A percentile compares a stretch with the other conserved stretches of the same genome.
phyloP scores from a whole-genome alignment of 495 filamentous ascomycete genomes.

The Penicillium pulvis region DNA sequence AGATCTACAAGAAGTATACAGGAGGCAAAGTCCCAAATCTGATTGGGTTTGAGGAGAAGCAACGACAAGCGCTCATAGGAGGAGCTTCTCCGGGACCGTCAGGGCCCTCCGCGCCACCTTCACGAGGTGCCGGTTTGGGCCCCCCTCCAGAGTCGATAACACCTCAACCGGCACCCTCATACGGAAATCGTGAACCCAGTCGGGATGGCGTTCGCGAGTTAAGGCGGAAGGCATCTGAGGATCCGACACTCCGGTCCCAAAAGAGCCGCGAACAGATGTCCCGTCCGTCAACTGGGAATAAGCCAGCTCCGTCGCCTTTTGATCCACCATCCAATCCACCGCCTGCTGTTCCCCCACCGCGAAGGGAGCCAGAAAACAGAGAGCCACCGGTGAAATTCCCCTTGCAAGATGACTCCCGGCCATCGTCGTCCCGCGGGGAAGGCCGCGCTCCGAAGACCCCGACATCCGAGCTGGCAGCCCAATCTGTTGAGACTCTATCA shows the following conservation, averaged over 20 bases:
- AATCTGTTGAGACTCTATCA: conserved; percentile 20
- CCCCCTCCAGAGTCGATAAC: conserved; percentile 38
- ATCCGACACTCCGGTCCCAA: conserved; percentile 42
- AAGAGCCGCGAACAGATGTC: conserved; percentile 49
- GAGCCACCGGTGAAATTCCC: conserved; percentile 25
- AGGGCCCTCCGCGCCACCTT: conserved; percentile 33
- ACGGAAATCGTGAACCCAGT: conserved; percentile 34
- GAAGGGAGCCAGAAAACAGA: conserved; percentile 29
- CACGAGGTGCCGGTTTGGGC: conserved; percentile 31
- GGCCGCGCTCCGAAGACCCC: conserved; percentile 22
- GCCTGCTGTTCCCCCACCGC: conserved; percentile 24
- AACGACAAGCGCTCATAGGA: conserved; percentile 70
- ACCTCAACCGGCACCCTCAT: conserved; percentile 35
- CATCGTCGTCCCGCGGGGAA: conserved; percentile 35
- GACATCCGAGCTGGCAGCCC: conserved; percentile 16
- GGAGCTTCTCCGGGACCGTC: conserved; percentile 34
- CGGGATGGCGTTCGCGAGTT: conserved; percentile 40
- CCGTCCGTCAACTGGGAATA: conserved; percentile 43
- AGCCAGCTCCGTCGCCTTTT: conserved; percentile 27
- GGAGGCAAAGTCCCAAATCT: conserved; percentile 79
- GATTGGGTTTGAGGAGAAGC: conserved; percentile 77
- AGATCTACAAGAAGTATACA: conserved; percentile 96
- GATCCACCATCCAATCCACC: conserved; percentile 29
- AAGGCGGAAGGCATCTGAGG: conserved; percentile 44
- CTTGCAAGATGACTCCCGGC: conserved; percentile 25